These are phyloP conservation scores for Verticillium albo-atrum DNA, from an alignment of 2,329 filamentous ascomycete species.

Conservation along the genomic window DNA sequence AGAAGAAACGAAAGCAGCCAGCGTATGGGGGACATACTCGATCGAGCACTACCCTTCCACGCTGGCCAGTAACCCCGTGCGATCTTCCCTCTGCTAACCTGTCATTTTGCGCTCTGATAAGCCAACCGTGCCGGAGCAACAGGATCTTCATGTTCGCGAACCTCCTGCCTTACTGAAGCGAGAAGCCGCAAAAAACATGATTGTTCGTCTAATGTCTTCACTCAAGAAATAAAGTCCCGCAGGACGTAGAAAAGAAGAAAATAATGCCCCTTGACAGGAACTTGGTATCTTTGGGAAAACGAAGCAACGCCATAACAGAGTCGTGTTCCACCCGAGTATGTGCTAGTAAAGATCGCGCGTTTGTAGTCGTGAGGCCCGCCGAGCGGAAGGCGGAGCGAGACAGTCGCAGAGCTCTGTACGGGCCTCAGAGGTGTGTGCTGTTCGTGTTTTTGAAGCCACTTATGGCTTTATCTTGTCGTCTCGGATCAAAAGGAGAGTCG, in stretches of 20 bases:
- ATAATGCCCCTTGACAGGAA: constrained; percentile 7
- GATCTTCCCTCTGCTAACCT: too few species aligned
- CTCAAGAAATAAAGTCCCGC: neutral
- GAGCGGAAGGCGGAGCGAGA: constrained; percentile 4
- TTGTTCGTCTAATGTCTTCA: neutral
- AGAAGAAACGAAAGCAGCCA: neutral
- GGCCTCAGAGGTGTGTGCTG: neutral
- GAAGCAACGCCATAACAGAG: constrained; percentile 12
- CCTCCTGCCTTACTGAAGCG: neutral
- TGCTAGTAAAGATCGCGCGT: constrained; percentile 2
- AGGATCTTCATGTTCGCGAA: too few species aligned
- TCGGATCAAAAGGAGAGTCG: constrained; percentile 39
- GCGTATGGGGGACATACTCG: neutral
- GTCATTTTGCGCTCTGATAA: neutral
- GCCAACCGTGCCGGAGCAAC: neutral
- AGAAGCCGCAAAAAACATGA: neutral
- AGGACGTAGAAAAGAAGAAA: constrained; percentile 12
- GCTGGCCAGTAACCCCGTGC: too few species aligned
- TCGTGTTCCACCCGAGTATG: constrained; percentile 10
- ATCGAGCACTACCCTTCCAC: neutral
- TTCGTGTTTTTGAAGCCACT: neutral
- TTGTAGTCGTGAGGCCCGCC: constrained; percentile 4
- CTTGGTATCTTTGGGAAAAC: constrained; percentile 13
- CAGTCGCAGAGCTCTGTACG: constrained; percentile 1
- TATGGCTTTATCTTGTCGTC: neutral